Percentiles rank a stretch among this genome's conserved stretches.
Evolutionary conservation across 768 basidiomycete genomes (phyloP).

Genomic region (Gelatoporia subvermispora): DNA sequence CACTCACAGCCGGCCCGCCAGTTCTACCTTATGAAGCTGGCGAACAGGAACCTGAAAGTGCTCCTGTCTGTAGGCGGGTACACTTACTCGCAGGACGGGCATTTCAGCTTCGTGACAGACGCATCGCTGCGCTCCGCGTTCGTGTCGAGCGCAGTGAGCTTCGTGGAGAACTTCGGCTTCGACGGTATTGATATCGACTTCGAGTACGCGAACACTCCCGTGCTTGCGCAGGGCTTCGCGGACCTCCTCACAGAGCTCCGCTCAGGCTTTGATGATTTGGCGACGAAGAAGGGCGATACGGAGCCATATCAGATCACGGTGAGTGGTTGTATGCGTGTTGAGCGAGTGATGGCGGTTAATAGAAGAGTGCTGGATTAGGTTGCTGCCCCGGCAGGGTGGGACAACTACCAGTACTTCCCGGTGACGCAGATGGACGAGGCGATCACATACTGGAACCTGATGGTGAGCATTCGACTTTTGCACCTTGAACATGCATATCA

Average conservation of each 20-base stretch:
- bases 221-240: slow-evolving; percentile 63
- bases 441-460: slow-evolving; percentile 76
- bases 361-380: too few species aligned
- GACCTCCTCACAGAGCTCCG: slow-evolving; percentile 60
- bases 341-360: background rate
- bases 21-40: slow-evolving; percentile 53
- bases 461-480: slow-evolving; percentile 30
- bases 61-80: slow-evolving; percentile 55
- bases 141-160: slow-evolving; percentile 52
- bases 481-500: background rate
- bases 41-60: slow-evolving; percentile 43
- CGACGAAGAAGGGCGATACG: slow-evolving; percentile 53
- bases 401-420: slow-evolving; percentile 52
- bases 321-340: too few species aligned
- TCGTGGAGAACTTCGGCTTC: slow-evolving; percentile 73
- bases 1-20: background rate
- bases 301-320: slow-evolving; percentile 56
- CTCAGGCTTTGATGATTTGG: slow-evolving; percentile 55
- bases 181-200: slow-evolving; percentile 81
- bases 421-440: slow-evolving; percentile 62
- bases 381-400: slow-evolving; percentile 59
- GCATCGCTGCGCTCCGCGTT: slow-evolving; percentile 49
- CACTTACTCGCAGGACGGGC: slow-evolving; percentile 67
- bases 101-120: slow-evolving; percentile 61
- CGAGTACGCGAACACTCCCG: slow-evolving; percentile 62